A percentile compares a stretch with the other conserved stretches of the same genome.
These are phyloP conservation scores for Brettanomyces nanus DNA, from an alignment of 805 yeast genomes.

Conservation along the genomic window DNA sequence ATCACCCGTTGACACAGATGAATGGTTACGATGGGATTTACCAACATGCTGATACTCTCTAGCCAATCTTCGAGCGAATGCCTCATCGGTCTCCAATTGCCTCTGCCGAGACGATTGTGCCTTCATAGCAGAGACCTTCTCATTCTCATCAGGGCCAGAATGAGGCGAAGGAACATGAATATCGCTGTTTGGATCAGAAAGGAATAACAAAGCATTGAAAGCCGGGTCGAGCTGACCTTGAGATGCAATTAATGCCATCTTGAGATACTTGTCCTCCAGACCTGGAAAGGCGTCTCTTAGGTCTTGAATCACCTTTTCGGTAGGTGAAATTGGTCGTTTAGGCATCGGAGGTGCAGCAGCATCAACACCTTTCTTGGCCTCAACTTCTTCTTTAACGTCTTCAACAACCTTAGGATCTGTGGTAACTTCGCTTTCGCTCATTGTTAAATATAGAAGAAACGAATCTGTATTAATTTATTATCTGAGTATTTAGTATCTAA, in stretches of 20 bases:
- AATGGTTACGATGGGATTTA: too few species aligned
- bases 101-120: slow-evolving; percentile 22
- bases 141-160: slow-evolving; percentile 12
- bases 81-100: slow-evolving; percentile 49
- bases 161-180: slow-evolving; percentile 37
- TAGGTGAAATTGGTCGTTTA: slow-evolving; percentile 56
- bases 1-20: background rate
- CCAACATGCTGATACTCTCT: slow-evolving; percentile 38
- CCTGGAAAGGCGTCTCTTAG: slow-evolving; percentile 82
- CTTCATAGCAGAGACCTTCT: slow-evolving; percentile 36
- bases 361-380: background rate
- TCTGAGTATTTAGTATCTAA: too few species aligned
- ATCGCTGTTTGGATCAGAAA: slow-evolving; percentile 63
- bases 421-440: background rate
- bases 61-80: slow-evolving; percentile 73
- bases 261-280: slow-evolving; percentile 59
- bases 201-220: slow-evolving; percentile 74
- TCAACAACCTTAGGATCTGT: background rate
- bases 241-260: slow-evolving; percentile 80
- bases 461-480: too few species aligned
- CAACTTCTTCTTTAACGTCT: background rate
- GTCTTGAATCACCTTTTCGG: slow-evolving; percentile 44
- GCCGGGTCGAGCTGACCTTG: slow-evolving; percentile 76
- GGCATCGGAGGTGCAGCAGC: slow-evolving; percentile 40
- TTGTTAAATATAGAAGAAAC: background rate